Base-by-base conservation (phyloP, 208 protist species). In the Porcisia deanei region DNA sequence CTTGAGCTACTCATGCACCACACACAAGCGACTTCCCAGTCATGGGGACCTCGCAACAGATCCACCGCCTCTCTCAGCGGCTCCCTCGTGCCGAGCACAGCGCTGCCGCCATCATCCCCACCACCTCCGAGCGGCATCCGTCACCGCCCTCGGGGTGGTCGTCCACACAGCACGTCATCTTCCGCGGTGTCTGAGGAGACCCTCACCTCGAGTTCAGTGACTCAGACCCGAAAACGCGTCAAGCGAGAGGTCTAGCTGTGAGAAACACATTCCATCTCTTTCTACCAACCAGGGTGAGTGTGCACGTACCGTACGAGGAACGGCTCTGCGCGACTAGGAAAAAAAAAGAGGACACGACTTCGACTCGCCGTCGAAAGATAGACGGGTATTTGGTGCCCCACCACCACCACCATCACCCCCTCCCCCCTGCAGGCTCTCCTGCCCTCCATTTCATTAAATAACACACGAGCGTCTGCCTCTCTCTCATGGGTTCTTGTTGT, bases 1-100 rank as follows among this genome's bases (percentile, higher is more conserved):
- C 76, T 76, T 1, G 81, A 74, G 57, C 53, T 85, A 47, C 67
- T 85, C 30, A 80, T 64, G 72, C 81, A 81, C 66, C 81, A 76
- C 61, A 81, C 75, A 1, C 76, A 81, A 30, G 49, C 66, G 3
- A 76, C 67, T 4, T 67, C 73, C 37, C 59, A 82, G 37, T 22
- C 58, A 57, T 74, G 78, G 73, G 43, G n/a, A 37, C 59, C 72
- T 18, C 41, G 71, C 20, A 10, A 30, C 1, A 47, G 49, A 25
- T 45, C 49, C 14, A 54, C 0, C 20, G 64, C 71, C 3, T 22
- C 16, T 4, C 45, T 49, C 20, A 49, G 55, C 20, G 22, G 39
- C 12, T 67, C 69, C 12, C 4, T 59, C 9, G 45, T 34, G 49
- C 52, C 71, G 3, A 54, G 64, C 22, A 37, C 43, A 47, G 43